These are phyloP conservation scores for Cephalotrichum gorgonifer DNA, from an alignment of 2,329 filamentous ascomycete genomes.

Conservation along the genomic window DNA sequence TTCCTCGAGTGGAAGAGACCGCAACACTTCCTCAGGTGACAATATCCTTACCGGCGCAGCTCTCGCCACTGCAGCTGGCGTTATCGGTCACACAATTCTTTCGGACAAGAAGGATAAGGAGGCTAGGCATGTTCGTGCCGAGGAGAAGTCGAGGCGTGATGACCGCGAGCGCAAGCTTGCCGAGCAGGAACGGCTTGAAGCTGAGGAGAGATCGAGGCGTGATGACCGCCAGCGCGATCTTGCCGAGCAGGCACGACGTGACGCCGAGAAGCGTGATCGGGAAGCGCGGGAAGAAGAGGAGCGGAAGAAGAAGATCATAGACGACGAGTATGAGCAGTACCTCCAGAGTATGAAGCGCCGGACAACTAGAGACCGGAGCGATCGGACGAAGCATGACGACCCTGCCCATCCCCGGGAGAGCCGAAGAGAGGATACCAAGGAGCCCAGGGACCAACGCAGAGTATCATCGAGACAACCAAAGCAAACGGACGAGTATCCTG, in stretches of 20 bases:
- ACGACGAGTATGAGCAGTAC: conserved; percentile 13
- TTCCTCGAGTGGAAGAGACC: background rate
- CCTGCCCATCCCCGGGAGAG: background rate
- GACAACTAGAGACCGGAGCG: conserved; percentile 14
- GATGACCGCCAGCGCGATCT: background rate
- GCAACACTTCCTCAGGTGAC: conserved; percentile 9
- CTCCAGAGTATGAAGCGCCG: conserved; percentile 6
- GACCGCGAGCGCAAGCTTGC: background rate
- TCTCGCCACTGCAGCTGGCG: conserved; percentile 36
- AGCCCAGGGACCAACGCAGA: background rate
- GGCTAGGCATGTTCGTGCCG: conserved; percentile 27
- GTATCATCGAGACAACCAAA: background rate
- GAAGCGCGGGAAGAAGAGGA: conserved; percentile 12
- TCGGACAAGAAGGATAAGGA: background rate
- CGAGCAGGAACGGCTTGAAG: too few species aligned
- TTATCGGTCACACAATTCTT: conserved; percentile 24
- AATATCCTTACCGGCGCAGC: conserved; percentile 31
- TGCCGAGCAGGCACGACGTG: background rate
- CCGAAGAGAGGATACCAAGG: background rate
- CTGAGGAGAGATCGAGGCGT: background rate
- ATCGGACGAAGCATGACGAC: background rate
- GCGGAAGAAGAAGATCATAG: conserved; percentile 11
- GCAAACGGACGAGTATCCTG: conserved; percentile 5
- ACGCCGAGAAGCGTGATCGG: background rate
- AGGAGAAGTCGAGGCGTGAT: too few species aligned